These are phyloP conservation scores for Climacium dendroides DNA, from an alignment of 225 moss, liverwort and hornwort species.

Conservation along the genomic window DNA sequence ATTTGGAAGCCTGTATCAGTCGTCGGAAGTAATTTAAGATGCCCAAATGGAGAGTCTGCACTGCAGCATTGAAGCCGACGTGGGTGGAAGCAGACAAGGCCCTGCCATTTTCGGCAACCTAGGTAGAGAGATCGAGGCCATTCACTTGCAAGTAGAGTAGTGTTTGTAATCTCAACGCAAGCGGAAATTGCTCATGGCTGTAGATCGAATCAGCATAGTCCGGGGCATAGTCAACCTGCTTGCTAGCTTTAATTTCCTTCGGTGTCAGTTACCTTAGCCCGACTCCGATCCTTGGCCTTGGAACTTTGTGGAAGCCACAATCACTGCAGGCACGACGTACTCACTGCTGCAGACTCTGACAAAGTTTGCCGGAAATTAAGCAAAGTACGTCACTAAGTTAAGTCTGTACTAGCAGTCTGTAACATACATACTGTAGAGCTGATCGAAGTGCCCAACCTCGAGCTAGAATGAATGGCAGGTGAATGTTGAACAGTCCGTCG, in stretches of 20 bases:
- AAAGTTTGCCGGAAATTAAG: not conserved
- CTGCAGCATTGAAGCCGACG: not conserved
- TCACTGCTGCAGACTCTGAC: not conserved
- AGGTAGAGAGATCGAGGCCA: not conserved
- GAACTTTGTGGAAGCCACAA: not conserved
- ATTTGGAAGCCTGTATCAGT: not conserved
- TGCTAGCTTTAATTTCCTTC: not conserved
- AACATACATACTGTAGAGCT: too few species aligned
- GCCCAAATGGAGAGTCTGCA: not conserved
- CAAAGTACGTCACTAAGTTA: not conserved
- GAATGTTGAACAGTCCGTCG: not conserved
- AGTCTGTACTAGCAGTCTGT: not conserved
- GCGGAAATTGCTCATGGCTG: not conserved
- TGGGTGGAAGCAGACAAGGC: not conserved
- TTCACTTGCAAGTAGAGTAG: not conserved
- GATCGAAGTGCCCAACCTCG: not conserved
- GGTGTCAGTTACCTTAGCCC: not conserved
- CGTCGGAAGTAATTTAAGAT: not conserved
- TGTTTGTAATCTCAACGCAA: not conserved
- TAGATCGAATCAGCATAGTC: not conserved
- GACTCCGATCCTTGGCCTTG: not conserved
- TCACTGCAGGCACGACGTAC: not conserved
- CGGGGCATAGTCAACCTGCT: not conserved
- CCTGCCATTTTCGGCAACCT: not conserved
- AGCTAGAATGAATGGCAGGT: not conserved